Conservation (phyloP, 1,284 basidiomycete genomes). For the Pterula multifida region DNA sequence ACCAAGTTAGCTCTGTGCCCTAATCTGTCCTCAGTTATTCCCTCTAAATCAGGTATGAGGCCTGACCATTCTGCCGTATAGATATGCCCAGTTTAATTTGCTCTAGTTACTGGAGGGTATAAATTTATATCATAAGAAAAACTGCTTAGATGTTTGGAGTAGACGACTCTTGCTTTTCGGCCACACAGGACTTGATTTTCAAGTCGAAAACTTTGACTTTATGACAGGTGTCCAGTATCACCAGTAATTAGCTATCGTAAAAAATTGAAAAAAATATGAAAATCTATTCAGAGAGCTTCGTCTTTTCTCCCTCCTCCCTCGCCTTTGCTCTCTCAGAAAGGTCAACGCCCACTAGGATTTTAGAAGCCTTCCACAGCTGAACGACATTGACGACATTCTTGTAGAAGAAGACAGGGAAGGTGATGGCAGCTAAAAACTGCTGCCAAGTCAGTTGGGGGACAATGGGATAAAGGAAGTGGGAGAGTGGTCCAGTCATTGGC, state of each 20-base stretch:
- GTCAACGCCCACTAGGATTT: conserved; percentile 87
- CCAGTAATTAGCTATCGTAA: neutral
- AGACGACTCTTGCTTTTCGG: too few species aligned
- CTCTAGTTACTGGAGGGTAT: too few species aligned
- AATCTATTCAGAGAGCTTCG: neutral
- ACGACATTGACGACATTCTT: conserved; percentile 97
- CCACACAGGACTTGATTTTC: too few species aligned
- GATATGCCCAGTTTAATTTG: too few species aligned
- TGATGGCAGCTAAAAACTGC: conserved; percentile 57
- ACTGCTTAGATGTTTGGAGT: too few species aligned
- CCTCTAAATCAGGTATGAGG: too few species aligned
- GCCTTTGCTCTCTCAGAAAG: conserved; percentile 71
- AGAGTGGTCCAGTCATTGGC: conserved; percentile 37
- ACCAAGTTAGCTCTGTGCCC: too few species aligned
- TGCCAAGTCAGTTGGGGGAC: conserved; percentile 63
- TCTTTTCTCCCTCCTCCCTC: conserved; percentile 32
- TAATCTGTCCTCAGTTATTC: too few species aligned
- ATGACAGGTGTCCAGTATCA: neutral
- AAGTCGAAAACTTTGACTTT: too few species aligned
- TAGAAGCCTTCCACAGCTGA: conserved; percentile 97
- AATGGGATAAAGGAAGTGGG: conserved; percentile 9
- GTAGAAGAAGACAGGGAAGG: conserved; percentile 60
- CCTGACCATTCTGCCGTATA: too few species aligned
- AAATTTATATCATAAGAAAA: too few species aligned
- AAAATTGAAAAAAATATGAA: neutral